Evolutionary conservation across 805 yeast species (phyloP).

Genomic region (Grigorovia jiainica): DNA sequence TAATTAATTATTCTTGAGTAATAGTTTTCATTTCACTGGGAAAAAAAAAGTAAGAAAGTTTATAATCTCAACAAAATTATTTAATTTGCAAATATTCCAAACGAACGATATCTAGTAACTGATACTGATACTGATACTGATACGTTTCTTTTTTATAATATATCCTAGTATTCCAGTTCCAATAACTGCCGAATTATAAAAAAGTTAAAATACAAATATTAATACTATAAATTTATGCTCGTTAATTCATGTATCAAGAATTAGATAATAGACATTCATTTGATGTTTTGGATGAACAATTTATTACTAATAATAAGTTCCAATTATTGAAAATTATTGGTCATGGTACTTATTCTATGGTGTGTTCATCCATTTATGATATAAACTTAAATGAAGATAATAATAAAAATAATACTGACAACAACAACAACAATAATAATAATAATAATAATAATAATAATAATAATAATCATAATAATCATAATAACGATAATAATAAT

Average conservation of each 20-base stretch:
- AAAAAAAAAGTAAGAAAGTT: too few species aligned
- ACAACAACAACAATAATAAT: neutral
- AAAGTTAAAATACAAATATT: neutral
- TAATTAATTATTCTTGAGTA: too few species aligned
- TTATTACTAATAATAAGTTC: slow-evolving; percentile 78
- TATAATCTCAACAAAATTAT: too few species aligned
- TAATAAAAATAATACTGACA: neutral
- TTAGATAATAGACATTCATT: slow-evolving; percentile 30
- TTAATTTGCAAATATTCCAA: too few species aligned
- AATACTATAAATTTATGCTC: neutral
- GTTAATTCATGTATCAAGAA: slow-evolving; percentile 7
- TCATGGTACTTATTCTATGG: slow-evolving; percentile 95
- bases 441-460: neutral
- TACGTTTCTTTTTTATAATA: too few species aligned
- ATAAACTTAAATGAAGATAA: too few species aligned
- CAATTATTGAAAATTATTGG: slow-evolving; percentile 86
- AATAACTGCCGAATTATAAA: neutral
- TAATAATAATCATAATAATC: neutral
- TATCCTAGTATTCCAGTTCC: too few species aligned
- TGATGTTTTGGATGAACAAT: slow-evolving; percentile 78
- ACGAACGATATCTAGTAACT: too few species aligned
- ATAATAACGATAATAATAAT: neutral
- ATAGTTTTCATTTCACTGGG: too few species aligned
- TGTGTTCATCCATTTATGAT: slow-evolving; percentile 81
- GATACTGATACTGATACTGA: too few species aligned